Base-by-base conservation (phyloP, 768 basidiomycete genomes). In the Lentinula detonsa region DNA sequence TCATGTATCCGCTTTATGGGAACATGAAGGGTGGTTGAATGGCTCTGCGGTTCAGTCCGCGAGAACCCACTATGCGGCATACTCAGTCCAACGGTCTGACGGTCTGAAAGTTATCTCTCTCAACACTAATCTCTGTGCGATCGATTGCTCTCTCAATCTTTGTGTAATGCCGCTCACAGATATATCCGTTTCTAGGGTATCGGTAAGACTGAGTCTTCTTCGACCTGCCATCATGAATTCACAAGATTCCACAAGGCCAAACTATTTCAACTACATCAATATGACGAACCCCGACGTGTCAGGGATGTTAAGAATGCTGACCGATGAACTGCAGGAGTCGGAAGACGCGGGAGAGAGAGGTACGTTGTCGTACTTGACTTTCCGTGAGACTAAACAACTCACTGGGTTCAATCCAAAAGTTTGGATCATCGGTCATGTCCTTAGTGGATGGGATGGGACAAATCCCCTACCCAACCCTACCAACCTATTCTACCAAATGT, bases 261-360 rank as follows among this genome's bases (percentile, higher is more conserved):
- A 92, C 68, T 84, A 81, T 64, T 88, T 90, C 74, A 88, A 87
- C 69, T 92, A 87, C 67, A 85, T 91, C 73, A 89, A 91, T 65
- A 78, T 88, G 67, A 85, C 84, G 23, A 69, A 81, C 28, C 81
- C 85, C 10, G 90, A 92, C 70, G 76, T 76, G 43, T 90, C 87
- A 48, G 89, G 90, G 21, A 88, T 91, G 84, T 74, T 91, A 65
- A 78, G 87, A 40, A 91, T 90, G 73, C 66, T 92, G 64, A 91
- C 90, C 5, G 85, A 90, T 62, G 88, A 91, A 69, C 73, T 91
- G 13, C 90, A 92, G 70, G 85, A 78, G 57, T 89, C 90, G 7
- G 90, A 92, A 71, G 90, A 92, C 67, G 78, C 79, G 21, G 85
- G 88, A 7, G 88, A 91, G 58, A 76, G 86, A 66, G 88, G 88